Evolutionary conservation across 2,329 filamentous ascomycete species (phyloP).

Genomic region (Fusarium clavum): DNA sequence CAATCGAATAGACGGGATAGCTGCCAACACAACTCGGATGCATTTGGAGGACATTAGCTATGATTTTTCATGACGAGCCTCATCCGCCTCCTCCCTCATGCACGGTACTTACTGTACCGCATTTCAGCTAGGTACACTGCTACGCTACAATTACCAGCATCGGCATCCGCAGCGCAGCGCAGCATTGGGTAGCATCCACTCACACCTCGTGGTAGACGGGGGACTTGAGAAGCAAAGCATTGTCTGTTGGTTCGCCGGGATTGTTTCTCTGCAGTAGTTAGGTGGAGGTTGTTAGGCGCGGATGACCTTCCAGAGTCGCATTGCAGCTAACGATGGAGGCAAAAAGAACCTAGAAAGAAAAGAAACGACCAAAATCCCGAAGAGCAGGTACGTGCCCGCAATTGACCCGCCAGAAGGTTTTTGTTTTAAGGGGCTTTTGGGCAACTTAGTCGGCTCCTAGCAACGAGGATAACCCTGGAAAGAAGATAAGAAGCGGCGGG

Average conservation of each 20-base stretch:
- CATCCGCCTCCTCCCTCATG: background rate
- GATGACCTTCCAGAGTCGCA: conserved; percentile 19
- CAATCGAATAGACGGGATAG: background rate
- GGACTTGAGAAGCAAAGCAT: conserved; percentile 9
- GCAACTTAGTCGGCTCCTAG: conserved; percentile 6
- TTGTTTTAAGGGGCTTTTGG: conserved; percentile 38
- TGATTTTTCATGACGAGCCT: background rate
- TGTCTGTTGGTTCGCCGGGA: conserved; percentile 15
- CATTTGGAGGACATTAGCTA: background rate
- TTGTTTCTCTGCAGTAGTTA: conserved; percentile 13
- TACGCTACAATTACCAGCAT: conserved; percentile 3
- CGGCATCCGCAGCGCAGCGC: conserved; percentile 1
- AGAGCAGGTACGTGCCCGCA: background rate
- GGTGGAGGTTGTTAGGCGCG: background rate
- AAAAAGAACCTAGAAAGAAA: background rate
- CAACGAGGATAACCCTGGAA: conserved; percentile 18
- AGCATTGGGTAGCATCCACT: conserved; percentile 15
- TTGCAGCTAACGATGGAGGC: conserved; percentile 14
- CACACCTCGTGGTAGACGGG: conserved; percentile 26
- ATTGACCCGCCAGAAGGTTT: background rate
- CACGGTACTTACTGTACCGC: background rate
- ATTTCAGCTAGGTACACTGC: background rate
- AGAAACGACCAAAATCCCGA: background rate
- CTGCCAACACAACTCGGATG: background rate
- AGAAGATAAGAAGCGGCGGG: background rate